phyloP scores from a whole-genome alignment of 768 basidiomycete species.

The Kwoniella europaea region DNA sequence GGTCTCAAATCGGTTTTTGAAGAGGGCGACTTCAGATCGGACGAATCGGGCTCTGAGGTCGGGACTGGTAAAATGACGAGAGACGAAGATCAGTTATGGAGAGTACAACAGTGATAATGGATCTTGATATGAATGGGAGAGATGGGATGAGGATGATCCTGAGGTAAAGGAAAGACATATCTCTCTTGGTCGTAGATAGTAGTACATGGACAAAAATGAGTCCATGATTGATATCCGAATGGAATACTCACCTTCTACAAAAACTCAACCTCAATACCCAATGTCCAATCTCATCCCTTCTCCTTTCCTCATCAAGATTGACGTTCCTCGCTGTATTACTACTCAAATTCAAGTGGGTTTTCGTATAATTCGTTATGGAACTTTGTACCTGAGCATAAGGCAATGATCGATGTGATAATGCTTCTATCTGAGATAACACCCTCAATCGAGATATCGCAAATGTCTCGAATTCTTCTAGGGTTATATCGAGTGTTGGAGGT shows the following conservation, averaged over 20 bases:
- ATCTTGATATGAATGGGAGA: not conserved
- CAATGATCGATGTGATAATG: constrained; percentile 47
- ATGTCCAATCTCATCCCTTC: constrained; percentile 86
- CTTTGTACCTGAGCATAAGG: constrained; percentile 33
- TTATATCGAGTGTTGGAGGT: constrained; percentile 85
- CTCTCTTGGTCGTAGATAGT: not conserved
- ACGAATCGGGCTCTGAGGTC: constrained; percentile 86
- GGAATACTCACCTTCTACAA: constrained; percentile 81
- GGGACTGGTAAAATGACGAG: constrained; percentile 64
- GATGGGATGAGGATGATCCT: no score
- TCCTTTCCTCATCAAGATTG: constrained; percentile 69
- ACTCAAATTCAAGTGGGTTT: constrained; percentile 76
- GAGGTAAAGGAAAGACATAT: not conserved
- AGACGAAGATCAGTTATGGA: no score
- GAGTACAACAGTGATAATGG: not conserved
- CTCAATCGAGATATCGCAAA: constrained; percentile 81
- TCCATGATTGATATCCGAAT: not conserved
- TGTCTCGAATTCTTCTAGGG: constrained; percentile 92
- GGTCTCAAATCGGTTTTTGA: constrained; percentile 76
- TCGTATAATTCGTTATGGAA: constrained; percentile 68
- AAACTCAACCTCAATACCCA: constrained; percentile 93
- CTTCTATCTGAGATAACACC: constrained; percentile 47
- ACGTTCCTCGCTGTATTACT: constrained; percentile 62
- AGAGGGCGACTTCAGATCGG: constrained; percentile 83
- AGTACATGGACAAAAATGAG: not conserved